Evolutionary conservation across 495 filamentous ascomycete genomes (phyloP).

Genomic region (Penicillium subrubescens): DNA sequence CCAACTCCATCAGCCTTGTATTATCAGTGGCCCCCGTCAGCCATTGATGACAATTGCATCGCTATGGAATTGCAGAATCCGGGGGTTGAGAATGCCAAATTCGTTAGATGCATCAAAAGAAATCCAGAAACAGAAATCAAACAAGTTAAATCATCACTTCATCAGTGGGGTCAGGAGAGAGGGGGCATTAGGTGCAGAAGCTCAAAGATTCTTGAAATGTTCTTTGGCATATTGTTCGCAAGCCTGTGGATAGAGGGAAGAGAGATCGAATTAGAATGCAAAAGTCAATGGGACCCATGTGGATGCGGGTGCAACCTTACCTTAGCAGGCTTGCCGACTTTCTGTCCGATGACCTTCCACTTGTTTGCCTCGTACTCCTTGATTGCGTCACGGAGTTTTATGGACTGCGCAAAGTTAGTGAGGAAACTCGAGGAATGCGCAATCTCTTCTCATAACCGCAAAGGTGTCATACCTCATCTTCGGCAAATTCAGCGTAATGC

Average conservation of each 20-base stretch:
- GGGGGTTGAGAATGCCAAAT: conserved; percentile 37
- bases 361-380: conserved; percentile 98
- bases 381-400: conserved; percentile 86
- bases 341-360: conserved; percentile 95
- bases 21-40: conserved; percentile 22
- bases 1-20: conserved; percentile 38
- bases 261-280: conserved; percentile 9
- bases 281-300: conserved; percentile 6
- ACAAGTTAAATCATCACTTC: conserved; percentile 40
- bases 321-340: conserved; percentile 98
- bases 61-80: conserved; percentile 39
- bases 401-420: conserved; percentile 60
- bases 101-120: conserved; percentile 35
- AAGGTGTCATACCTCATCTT: conserved; percentile 78
- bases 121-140: conserved; percentile 24
- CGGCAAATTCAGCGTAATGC: conserved; percentile 98
- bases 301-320: conserved; percentile 45
- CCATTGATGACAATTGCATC: conserved; percentile 30
- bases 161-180: conserved; percentile 24
- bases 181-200: conserved; percentile 14
- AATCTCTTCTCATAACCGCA: background rate
- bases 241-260: conserved; percentile 55
- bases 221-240: conserved; percentile 99
- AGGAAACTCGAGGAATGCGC: conserved; percentile 1
- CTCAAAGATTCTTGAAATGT: conserved; percentile 70